Evolutionary conservation across 331 rosid genomes (phyloP).

Genomic region (Malus hybrid): DNA sequence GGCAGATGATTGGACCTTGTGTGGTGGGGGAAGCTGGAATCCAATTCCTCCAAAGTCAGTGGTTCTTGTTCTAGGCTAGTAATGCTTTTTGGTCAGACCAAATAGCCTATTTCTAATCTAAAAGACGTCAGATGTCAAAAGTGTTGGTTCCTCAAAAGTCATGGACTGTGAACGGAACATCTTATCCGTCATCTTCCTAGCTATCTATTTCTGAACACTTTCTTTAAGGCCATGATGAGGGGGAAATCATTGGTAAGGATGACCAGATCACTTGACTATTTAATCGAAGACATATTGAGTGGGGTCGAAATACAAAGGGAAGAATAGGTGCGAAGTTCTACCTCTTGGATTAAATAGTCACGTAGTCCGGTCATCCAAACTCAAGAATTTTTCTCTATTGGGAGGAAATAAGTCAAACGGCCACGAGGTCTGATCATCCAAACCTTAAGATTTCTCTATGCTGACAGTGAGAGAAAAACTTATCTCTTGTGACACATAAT

Average conservation of each 20-base stretch:
- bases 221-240: not conserved
- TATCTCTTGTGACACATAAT: no score
- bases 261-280: no score
- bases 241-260: not conserved
- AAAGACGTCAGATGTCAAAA: not conserved
- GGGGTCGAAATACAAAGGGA: no score
- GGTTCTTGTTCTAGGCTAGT: not conserved
- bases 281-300: no score
- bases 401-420: no score
- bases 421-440: no score
- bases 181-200: not conserved
- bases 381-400: no score
- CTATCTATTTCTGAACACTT: not conserved
- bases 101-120: not conserved
- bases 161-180: not conserved
- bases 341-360: no score
- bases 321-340: no score
- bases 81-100: not conserved
- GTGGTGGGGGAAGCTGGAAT: not conserved
- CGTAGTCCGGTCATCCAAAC: no score
- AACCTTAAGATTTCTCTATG: no score
- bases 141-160: not conserved
- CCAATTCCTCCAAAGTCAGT: not conserved
- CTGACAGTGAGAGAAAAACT: no score
- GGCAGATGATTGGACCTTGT: conserved; percentile 11